phyloP scores from a whole-genome alignment of 345 rosid genomes.

The Barbarea vulgaris region DNA sequence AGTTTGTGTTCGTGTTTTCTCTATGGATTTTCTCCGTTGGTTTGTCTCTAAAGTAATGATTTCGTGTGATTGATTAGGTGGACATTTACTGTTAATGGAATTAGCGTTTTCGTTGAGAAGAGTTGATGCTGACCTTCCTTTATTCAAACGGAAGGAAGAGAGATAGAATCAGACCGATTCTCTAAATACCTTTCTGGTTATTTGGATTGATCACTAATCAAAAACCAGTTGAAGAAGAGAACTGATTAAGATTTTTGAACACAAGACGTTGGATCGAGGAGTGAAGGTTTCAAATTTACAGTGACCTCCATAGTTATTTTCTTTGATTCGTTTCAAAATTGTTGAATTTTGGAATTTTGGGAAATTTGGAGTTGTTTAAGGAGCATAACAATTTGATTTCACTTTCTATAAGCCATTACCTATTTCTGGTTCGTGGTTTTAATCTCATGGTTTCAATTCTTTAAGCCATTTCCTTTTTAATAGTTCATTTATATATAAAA shows the following conservation, averaged over 20 bases:
- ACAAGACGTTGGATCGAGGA: conserved; percentile 83
- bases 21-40: not conserved
- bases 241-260: conserved; percentile 69
- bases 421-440: too few species aligned
- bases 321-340: not conserved
- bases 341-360: too few species aligned
- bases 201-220: conserved; percentile 86
- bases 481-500: too few species aligned
- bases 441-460: too few species aligned
- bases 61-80: conserved; percentile 50
- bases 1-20: not conserved
- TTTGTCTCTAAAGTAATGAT: not conserved
- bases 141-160: too few species aligned
- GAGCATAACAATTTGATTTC: too few species aligned
- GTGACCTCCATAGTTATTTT: not conserved
- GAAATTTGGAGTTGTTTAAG: too few species aligned
- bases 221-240: conserved; percentile 64
- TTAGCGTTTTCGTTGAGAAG: conserved; percentile 76
- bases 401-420: too few species aligned
- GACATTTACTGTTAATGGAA: conserved; percentile 88
- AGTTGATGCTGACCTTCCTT: conserved; percentile 69
- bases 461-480: too few species aligned
- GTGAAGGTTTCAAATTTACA: conserved; percentile 56
- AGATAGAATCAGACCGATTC: too few species aligned
- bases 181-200: too few species aligned